Base-by-base conservation (phyloP, 768 basidiomycete species). In the Clathrus columnatus region DNA sequence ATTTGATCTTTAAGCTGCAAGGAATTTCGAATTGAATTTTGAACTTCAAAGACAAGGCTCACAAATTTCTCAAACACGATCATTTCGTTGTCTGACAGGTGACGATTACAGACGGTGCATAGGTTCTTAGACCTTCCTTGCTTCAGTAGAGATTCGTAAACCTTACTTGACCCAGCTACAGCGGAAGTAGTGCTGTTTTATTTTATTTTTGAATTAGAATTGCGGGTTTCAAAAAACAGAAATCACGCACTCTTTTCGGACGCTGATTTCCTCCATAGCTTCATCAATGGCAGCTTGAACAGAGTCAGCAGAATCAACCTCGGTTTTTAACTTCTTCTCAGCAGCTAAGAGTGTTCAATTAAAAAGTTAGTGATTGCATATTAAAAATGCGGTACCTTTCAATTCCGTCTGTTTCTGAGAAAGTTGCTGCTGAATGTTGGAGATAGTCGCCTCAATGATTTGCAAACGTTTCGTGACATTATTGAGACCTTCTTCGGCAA, bases 71-170 rank as follows among this genome's bases (percentile, higher is more conserved):
- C 86, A 58, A 93, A 88, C 0, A 76, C 73, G 0, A 69, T 69
- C 46, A 79, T 61, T 44, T 84, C 83, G 1, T 65, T 63, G 24
- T 77, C 75, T 20, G 77, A 70, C 64, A 97, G 69, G 36, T 73
- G 73, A 1, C 93, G 80, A 61, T 83, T 81, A 65, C 95, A 98
- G 7, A 82, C 83, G 10, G 79, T 73, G 63, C 95, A 99, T 0
- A 74, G 67, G 63, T 85, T 83, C 59, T 84, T 79, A 49, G 74
- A 70, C 64, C 79, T 79, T 29, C 86, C 89, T 0, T 69, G 66
- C 16, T 72, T 69, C 41, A 91, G 73, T 27, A 89, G 61, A 1
- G 66, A 65, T 55, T 82, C 72, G 55, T 80, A 94, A 30, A 77
- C 73, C 24, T 67, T 68, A 14, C 69, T 69, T 67, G 68, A 73